Conservation (phyloP, 2,329 filamentous ascomycete genomes). For the Fusarium sp. region DNA sequence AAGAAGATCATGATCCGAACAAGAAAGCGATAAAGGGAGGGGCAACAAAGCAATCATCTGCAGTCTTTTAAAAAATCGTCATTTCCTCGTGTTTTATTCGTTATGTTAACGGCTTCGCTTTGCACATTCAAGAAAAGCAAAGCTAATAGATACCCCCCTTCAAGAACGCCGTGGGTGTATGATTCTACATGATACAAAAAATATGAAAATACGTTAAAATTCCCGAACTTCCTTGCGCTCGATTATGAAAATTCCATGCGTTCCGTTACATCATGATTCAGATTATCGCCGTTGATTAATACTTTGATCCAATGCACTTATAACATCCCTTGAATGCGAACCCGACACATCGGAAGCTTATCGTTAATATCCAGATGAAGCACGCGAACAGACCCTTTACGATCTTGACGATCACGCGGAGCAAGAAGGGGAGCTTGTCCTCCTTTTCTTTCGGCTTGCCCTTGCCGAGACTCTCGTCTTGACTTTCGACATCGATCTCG, state of each 20-base stretch:
- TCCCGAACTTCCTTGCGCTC: neutral
- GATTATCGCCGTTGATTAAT: constrained; percentile 44
- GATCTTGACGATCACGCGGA: constrained; percentile 62
- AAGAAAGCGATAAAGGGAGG: constrained; percentile 64
- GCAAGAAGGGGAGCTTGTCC: constrained; percentile 62
- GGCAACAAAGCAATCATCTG: constrained; percentile 11
- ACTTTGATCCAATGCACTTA: constrained; percentile 61
- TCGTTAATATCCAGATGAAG: constrained; percentile 67
- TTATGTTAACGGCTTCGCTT: constrained; percentile 35
- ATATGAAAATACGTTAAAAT: constrained; percentile 16
- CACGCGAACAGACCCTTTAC: constrained; percentile 66
- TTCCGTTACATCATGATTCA: neutral
- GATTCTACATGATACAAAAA: constrained; percentile 43
- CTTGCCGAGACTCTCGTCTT: constrained; percentile 59
- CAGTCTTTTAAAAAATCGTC: constrained; percentile 3
- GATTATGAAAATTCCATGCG: constrained; percentile 14
- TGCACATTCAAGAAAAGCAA: constrained; percentile 23
- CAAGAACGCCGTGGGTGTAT: constrained; percentile 44
- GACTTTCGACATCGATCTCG: constrained; percentile 72
- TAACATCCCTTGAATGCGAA: constrained; percentile 63
- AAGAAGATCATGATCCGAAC: constrained; percentile 72
- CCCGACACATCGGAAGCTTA: constrained; percentile 64
- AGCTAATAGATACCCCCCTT: constrained; percentile 45
- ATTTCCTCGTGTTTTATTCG: constrained; percentile 38
- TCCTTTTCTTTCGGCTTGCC: constrained; percentile 54